A percentile compares a stretch with the other conserved stretches of the same genome.
These are phyloP conservation scores for Harringtonia lauricola DNA, from an alignment of 2,329 filamentous ascomycete genomes.

Conservation along the genomic window DNA sequence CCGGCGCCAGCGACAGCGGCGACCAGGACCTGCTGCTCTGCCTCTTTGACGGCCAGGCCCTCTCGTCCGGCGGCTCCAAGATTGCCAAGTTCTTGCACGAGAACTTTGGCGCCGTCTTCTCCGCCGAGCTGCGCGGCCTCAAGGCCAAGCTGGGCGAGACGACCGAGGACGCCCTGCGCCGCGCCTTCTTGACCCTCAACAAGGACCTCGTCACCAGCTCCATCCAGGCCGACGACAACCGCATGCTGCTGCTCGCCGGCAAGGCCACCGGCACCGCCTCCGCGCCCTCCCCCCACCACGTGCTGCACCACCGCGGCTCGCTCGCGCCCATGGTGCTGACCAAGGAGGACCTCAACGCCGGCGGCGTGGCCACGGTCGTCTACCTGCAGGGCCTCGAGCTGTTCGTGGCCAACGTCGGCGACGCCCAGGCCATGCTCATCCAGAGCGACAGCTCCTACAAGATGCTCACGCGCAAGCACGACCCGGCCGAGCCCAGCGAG, in stretches of 20 bases:
- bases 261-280: too few relatives aligned
- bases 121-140: conserved; percentile 66
- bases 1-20: conserved; percentile 26
- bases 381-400: conserved; percentile 86
- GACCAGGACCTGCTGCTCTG: conserved; percentile 85
- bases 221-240: conserved; percentile 54
- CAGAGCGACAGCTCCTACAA: conserved; percentile 76
- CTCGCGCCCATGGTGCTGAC: conserved; percentile 65
- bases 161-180: conserved; percentile 70
- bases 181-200: conserved; percentile 82
- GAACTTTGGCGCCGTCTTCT: conserved; percentile 81
- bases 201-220: conserved; percentile 86
- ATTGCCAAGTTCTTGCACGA: conserved; percentile 95
- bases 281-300: too few relatives aligned
- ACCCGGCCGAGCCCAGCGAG: conserved; percentile 78
- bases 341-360: conserved; percentile 81
- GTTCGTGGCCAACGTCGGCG: conserved; percentile 89
- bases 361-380: conserved; percentile 82
- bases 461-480: conserved; percentile 82
- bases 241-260: conserved; percentile 16
- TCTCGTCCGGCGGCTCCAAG: conserved; percentile 83
- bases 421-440: conserved; percentile 91
- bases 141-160: conserved; percentile 58
- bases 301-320: conserved; percentile 55
- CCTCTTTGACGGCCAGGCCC: conserved; percentile 90